Evolutionary conservation across 345 rosid species (phyloP).

Genomic region (Abelmoschus esculentus): DNA sequence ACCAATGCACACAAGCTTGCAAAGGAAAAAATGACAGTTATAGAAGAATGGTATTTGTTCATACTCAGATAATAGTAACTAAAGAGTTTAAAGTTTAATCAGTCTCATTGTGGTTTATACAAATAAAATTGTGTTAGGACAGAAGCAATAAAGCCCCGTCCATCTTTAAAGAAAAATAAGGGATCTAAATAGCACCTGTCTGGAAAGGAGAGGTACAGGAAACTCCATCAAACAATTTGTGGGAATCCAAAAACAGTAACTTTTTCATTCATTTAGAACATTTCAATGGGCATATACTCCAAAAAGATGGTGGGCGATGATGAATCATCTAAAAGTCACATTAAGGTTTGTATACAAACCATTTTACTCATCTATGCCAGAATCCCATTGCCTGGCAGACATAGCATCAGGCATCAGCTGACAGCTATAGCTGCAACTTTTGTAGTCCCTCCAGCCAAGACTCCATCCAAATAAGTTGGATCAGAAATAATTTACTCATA

Average conservation of each 20-base stretch:
- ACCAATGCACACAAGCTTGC: too few species aligned
- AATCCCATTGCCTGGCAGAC: slow-evolving; percentile 84
- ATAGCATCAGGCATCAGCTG: slow-evolving; percentile 18
- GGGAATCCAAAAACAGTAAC: slow-evolving; percentile 12
- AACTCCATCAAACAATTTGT: slow-evolving; percentile 17
- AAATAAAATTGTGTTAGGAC: background rate
- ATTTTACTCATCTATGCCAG: slow-evolving; percentile 33
- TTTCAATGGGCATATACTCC: slow-evolving; percentile 13
- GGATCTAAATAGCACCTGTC: slow-evolving; percentile 22
- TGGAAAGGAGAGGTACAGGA: slow-evolving; percentile 7
- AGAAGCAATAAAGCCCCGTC: background rate
- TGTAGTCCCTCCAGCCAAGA: slow-evolving; percentile 49
- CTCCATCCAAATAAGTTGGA: slow-evolving; percentile 47
- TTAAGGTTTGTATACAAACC: slow-evolving; percentile 13
- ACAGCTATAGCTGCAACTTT: slow-evolving; percentile 60
- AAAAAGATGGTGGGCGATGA: slow-evolving; percentile 19
- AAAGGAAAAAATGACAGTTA: background rate
- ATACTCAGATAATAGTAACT: background rate
- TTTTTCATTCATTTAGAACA: background rate
- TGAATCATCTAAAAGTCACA: slow-evolving; percentile 11
- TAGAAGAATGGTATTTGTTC: background rate
- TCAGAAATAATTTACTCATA: slow-evolving; percentile 66
- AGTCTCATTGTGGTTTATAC: background rate
- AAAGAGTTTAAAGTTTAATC: slow-evolving; percentile 4
- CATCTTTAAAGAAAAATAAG: slow-evolving; percentile 7